Base-by-base conservation (phyloP, 2,329 filamentous ascomycete species). In the Mollisia scopiformis region DNA sequence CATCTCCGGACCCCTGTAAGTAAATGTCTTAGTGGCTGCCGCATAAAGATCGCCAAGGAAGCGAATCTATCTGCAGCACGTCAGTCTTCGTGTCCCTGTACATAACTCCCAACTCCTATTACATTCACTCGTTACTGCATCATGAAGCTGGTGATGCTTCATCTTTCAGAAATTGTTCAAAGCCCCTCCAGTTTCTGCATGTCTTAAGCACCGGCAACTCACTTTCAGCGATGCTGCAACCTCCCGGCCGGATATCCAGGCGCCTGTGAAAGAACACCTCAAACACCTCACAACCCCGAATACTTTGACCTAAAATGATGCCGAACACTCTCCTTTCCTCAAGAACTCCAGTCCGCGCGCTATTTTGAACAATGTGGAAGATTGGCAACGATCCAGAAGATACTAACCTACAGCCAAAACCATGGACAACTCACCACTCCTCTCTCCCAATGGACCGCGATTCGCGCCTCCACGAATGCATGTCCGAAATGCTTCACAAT, bases 371-470 rank as follows among this genome's bases (percentile, higher is more conserved):
- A 57, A 68, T 69, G 68, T 60, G 58, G 59, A 59, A 55, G 55
- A 54, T 57, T 13, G 30, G 55, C 49, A 51, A 52, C 55, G 49
- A 46, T 30, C 51, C 31, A 47, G 28, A 51, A 55, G 27, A 59
- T 62, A 69, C 62, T 68, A 66, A 65, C 63, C 50, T 46, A 61
- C 62, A 58, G 57, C 58, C 51, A 59, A 41, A 58, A 64, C 25
- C 27, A 70, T 71, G 69, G 69, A 67, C 25, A 57, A 51, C 41
- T 49, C 64, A 57, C 65, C 41, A 28, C 55, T 67, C 27, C 52
- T 69, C 30, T 63, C 68, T 2, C 59, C 63, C 30, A 62, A 59
- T 27, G 23, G 64, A 23, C 66, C 69, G 19, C 65, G 65, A 50
- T 63, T 72, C 37, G 55, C 59, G 19, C 66, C 66, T 21, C 52